These are phyloP conservation scores for Neolecta irregularis DNA, from an alignment of 1,139 yeast genomes.

Conservation along the genomic window DNA sequence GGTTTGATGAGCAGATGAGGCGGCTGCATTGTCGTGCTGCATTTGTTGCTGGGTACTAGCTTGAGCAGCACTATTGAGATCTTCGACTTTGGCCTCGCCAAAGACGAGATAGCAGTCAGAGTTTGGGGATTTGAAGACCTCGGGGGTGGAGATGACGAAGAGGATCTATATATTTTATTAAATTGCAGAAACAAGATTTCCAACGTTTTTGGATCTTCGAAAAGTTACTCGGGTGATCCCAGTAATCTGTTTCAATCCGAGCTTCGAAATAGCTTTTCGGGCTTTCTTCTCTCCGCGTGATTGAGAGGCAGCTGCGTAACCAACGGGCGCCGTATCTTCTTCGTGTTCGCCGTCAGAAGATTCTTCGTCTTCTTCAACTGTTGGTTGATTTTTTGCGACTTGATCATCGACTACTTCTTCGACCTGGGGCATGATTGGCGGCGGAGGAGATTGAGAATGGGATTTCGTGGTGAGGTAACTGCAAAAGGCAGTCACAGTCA, in stretches of 20 bases:
- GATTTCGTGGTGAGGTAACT: too few species aligned
- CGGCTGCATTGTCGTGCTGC: constrained; percentile 18
- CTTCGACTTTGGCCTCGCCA: constrained; percentile 96
- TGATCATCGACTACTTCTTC: constrained; percentile 22
- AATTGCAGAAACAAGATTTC: not conserved
- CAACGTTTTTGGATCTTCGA: constrained; percentile 80
- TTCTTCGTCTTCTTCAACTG: constrained; percentile 17
- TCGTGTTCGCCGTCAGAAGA: too few species aligned
- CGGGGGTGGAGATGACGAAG: constrained; percentile 87
- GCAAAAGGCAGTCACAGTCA: too few species aligned
- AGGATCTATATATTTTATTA: constrained; percentile 25
- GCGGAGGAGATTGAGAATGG: too few species aligned
- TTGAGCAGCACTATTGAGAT: constrained; percentile 55
- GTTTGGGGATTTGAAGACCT: constrained; percentile 74
- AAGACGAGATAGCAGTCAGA: constrained; percentile 94
- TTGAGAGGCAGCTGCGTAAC: constrained; percentile 76
- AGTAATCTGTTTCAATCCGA: constrained; percentile 78
- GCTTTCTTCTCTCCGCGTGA: constrained; percentile 94
- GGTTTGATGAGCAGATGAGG: constrained; percentile 28
- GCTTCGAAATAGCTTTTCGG: constrained; percentile 75
- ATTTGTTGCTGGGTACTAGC: constrained; percentile 20
- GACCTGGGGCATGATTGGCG: too few species aligned
- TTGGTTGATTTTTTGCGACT: constrained; percentile 15
- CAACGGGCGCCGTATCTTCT: constrained; percentile 24
- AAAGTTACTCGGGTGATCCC: constrained; percentile 93